Percentiles rank a stretch among this genome's conserved stretches.
Conservation (phyloP, 2,329 filamentous ascomycete species). For the Didymella segeticola region DNA sequence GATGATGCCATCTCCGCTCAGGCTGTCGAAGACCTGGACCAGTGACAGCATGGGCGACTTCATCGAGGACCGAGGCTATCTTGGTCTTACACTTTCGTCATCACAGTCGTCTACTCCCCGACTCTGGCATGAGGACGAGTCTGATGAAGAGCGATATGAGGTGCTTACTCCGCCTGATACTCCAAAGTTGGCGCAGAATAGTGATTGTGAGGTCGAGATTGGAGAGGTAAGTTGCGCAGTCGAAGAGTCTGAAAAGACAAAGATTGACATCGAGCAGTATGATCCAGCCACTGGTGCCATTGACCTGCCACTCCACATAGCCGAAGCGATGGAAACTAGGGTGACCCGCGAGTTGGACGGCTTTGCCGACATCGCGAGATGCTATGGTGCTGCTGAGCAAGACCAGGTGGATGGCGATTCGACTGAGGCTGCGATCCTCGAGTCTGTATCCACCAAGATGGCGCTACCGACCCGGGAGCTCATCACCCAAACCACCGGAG, state of each 20-base stretch:
- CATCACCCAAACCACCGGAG: neutral
- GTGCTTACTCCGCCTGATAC: neutral
- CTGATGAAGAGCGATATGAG: neutral
- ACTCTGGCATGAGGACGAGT: neutral
- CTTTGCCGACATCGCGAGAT: neutral
- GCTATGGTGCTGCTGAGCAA: neutral
- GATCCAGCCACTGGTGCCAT: neutral
- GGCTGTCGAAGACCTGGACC: neutral
- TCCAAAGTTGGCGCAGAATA: neutral
- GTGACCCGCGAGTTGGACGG: neutral
- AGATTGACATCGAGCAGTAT: neutral
- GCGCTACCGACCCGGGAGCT: neutral
- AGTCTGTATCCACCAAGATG: neutral
- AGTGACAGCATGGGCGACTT: neutral
- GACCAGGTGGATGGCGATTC: neutral
- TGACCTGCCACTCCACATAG: neutral
- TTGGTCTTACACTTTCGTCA: neutral
- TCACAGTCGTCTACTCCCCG: neutral
- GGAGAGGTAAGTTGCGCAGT: neutral
- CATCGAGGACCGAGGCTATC: neutral
- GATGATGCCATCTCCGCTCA: slow-evolving; percentile 1
- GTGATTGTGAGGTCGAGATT: neutral
- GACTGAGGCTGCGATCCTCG: neutral
- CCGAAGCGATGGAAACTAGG: neutral
- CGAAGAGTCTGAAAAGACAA: neutral